Base-by-base conservation (phyloP, 257 asterid genomes). In the Hygrophila difformis region DNA sequence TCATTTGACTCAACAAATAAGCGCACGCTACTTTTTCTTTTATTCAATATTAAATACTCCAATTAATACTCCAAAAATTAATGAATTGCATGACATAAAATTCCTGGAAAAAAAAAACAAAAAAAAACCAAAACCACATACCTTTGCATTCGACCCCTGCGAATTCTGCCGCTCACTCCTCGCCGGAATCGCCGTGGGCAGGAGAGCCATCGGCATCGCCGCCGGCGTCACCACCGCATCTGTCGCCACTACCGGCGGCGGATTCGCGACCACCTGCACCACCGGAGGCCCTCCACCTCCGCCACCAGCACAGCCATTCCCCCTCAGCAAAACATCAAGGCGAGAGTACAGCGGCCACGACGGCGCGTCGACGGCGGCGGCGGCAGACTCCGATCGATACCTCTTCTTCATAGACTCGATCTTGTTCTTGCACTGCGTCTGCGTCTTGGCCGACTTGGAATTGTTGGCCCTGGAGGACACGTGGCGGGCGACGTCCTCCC, bases 351-450 rank as follows among this genome's bases (percentile, higher is more conserved):
- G 84, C 16, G 95, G 95, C 95, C 95, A 84, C 6, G 93, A 62
- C 3, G 93, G 72, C 17, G 70, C 61, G 20, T 71, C 93, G 2
- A 79, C 59, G 0, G 71, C 70, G 9, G 82, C 59, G 0, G 71
- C 70, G 9, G 84, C 80, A 11, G 95, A 75, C 61, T 84, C 95
- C 9, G 93, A 84, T 49, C 95, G 68, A 55, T 84, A 84, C 74
- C 95, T 56, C 60, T 84, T 84, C 93, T 84, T 84, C 95, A 84
- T 84, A 4, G 95, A 84, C 74, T 84, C 95, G 33, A 84, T 84
- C 72, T 84, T 84, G 68, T 84, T 84, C 75, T 84, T 84, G 47
- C 93, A 84, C 76, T 84, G 95, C 4, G 95, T 81, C 60, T 75
- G 95, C 33, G 95, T 81, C 49, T 84, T 84, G 0, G 79, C 53